Base-by-base conservation (phyloP, 306 rosid genomes). In the Betula pendula region DNA sequence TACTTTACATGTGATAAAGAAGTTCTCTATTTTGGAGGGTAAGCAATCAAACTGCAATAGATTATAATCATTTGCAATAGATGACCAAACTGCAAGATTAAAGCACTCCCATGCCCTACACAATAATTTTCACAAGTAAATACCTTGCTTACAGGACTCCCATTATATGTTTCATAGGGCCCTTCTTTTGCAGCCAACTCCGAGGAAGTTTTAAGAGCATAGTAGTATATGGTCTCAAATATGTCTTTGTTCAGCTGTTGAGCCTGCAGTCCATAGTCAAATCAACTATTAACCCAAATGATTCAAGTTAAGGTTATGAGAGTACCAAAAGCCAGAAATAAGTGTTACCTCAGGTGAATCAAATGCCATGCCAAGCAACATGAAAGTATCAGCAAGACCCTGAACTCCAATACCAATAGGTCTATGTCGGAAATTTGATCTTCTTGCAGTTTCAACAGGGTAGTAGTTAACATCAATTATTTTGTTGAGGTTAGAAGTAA, bases 371-470 rank as follows among this genome's bases (percentile, higher is more conserved):
- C 99, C 98, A 44, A 96, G 90, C 35, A 96, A 68, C 56, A 96
- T 96, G 80, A 96, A 96, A 38, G 98, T 81, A 85, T 96, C 99
- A 31, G 99, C 98, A 76, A 96, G 97, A 87, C 99, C 99, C 78
- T 96, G 99, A 82, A 96, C 96, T 40, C 99, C 99, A 77, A 96
- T 92, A 49, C 99, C 99, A 72, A 96, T 91, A 70, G 99, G 99
- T 65, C 99, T 88, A 66, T 96, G 97, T 24, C 99, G 87, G 1
- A 91, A 44, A 82, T 96, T 96, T 68, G 99, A 96, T 59, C 81
- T 85, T 84, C 31, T 86, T 2, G 99, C 98, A 81, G 51, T 96
- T 27, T 96, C 94, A 70, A 92, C 96, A 19, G 99, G 99, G 79
- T 96, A 96, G 86, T 87, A 91, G 80, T 91, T 95, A 55, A 92